A percentile compares a stretch with the other conserved stretches of the same genome.
Conservation (phyloP, 495 filamentous ascomycete genomes). For the Penicillium maclennaniae region DNA sequence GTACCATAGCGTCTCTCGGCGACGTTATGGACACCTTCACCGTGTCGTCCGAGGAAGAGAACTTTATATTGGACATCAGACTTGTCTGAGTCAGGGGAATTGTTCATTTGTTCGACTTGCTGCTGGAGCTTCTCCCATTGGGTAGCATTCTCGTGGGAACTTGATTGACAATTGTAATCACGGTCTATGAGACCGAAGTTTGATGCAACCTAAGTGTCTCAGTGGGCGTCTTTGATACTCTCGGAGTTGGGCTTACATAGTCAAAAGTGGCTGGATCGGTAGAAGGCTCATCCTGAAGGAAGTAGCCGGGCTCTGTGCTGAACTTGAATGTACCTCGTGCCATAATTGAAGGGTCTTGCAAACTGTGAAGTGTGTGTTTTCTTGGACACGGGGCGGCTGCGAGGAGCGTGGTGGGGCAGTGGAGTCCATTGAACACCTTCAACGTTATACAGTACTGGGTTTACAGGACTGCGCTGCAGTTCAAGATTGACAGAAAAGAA, state of each 20-base stretch:
- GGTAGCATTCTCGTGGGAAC: slow-evolving; percentile 29
- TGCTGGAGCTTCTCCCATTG: slow-evolving; percentile 65
- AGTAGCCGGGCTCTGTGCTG: slow-evolving; percentile 60
- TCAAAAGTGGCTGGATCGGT: slow-evolving; percentile 66
- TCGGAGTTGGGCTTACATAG: slow-evolving; percentile 48
- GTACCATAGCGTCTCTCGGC: slow-evolving; percentile 64
- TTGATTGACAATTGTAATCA: slow-evolving; percentile 45
- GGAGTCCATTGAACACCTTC: background rate
- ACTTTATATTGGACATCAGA: slow-evolving; percentile 54
- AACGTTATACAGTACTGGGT: background rate
- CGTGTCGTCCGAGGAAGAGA: slow-evolving; percentile 68
- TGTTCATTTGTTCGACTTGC: slow-evolving; percentile 53
- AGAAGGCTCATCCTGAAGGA: slow-evolving; percentile 63
- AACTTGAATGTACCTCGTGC: slow-evolving; percentile 20
- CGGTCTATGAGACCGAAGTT: slow-evolving; percentile 66
- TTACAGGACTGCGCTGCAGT: background rate
- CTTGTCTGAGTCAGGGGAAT: slow-evolving; percentile 31
- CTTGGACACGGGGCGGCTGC: background rate
- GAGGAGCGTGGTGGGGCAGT: background rate
- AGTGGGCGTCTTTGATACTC: slow-evolving; percentile 1
- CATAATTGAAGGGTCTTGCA: background rate
- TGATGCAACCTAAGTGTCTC: slow-evolving; percentile 28
- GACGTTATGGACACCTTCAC: slow-evolving; percentile 68
- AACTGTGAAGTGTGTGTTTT: background rate
- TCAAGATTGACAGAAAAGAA: background rate